Base-by-base conservation (phyloP, 2,329 filamentous ascomycete genomes). In the Colletotrichum sp. region DNA sequence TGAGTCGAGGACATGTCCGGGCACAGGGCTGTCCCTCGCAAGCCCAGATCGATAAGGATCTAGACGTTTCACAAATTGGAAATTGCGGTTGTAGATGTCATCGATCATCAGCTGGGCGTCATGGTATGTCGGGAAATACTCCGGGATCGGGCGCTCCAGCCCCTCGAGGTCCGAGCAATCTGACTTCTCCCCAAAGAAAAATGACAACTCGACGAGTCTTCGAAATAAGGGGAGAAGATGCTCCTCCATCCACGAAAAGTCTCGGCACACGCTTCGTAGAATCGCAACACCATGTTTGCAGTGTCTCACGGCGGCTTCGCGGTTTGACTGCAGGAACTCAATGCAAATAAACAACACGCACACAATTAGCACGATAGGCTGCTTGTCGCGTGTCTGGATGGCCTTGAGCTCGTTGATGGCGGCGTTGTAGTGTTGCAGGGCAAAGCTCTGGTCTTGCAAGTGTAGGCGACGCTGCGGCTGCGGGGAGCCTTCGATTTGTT, bases 341-440 rank as follows among this genome's bases (percentile, higher is more conserved):
- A 90, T 86, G 76, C 88, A 89, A n/a, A 89, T 87, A 74, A 90
- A 89, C 26, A 90, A 80, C 0, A 89, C 80, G 73, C 88, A 90
- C 12, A 86, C 86, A 3, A 89, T 82, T 9, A 90, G 79, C 1
- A 83, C 82, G 1, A 85, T 77, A 73, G 61, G 79, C 76, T 4
- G 68, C 3, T 77, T 71, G 12, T 75, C 73, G 7, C 59, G 56
- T 0, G 69, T 83, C 48, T 82, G 78, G 69, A 84, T 84, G 24
- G 86, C 84, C 56, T 85, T 77, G 36, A 90, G 75, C 30, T 85
- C 83, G 1, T 82, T 79, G 38, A 90, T 88, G 4, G 89, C 86
- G 68, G 86, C 86, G 69, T 87, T 87, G 77, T 90, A 91, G 74
- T 90, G 86, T 9, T 81, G 82, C 21, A 88, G 78, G 7, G 83